phyloP scores from a whole-genome alignment of 768 basidiomycete species.

The Termitomyces sp. region DNA sequence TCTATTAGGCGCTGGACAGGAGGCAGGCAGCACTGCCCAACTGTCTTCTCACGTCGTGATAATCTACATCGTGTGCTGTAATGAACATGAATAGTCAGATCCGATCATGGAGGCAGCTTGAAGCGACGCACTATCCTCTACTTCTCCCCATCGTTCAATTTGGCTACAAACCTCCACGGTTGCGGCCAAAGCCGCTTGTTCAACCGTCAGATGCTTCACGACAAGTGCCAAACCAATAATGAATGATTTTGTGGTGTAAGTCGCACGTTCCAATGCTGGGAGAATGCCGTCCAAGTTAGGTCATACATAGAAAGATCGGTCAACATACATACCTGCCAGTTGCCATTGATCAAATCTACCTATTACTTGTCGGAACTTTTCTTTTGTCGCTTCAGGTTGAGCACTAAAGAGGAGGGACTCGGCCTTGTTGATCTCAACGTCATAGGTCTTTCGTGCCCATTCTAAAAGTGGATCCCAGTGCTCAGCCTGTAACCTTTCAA shows the following conservation, averaged over 20 bases:
- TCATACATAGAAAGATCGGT: background rate
- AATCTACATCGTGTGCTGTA: conserved; percentile 95
- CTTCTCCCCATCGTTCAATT: conserved; percentile 98
- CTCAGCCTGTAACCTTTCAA: conserved; percentile 71
- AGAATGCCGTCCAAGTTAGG: background rate
- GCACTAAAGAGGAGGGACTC: conserved; percentile 64
- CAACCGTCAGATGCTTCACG: conserved; percentile 67
- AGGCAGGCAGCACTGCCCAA: conserved; percentile 77
- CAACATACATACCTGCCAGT: conserved; percentile 69
- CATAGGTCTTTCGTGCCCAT: conserved; percentile 70
- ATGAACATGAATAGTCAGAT: conserved; percentile 7
- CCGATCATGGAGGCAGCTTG: conserved; percentile 2
- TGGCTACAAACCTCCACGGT: conserved; percentile 94
- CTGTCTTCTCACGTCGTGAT: conserved; percentile 86
- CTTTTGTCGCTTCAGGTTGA: conserved; percentile 67
- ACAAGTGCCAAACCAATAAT: conserved; percentile 84
- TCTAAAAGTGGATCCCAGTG: conserved; percentile 88
- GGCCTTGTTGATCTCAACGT: conserved; percentile 61
- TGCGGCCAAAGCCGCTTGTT: conserved; percentile 80
- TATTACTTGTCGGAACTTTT: conserved; percentile 53
- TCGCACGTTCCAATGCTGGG: conserved; percentile 86
- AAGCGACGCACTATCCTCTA: conserved; percentile 86
- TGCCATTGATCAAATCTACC: conserved; percentile 74
- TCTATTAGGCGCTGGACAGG: conserved; percentile 29
- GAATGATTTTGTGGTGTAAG: conserved; percentile 87